A percentile compares a stretch with the other conserved stretches of the same genome.
phyloP scores from a whole-genome alignment of 306 rosid species.

The Castanopsis chinensis region DNA sequence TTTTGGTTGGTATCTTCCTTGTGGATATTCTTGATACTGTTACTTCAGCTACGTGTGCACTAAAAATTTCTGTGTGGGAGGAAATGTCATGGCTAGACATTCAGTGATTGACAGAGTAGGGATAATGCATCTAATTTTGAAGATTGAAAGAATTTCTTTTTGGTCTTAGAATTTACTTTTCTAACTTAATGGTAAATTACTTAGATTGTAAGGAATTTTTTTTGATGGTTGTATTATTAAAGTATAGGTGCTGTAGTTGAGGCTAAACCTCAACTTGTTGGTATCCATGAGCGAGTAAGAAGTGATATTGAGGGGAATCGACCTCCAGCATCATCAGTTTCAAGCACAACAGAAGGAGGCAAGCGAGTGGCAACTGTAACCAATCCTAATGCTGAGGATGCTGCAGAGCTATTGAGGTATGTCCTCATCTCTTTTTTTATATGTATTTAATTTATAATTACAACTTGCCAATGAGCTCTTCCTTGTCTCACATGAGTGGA shows the following conservation, averaged over 20 bases:
- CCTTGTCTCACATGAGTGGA: too few relatives aligned
- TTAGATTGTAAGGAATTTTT: constrained; percentile 5
- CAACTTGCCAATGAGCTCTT: too few relatives aligned
- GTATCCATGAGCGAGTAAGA: constrained; percentile 97
- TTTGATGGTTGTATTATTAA: background rate
- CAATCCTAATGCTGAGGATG: constrained; percentile 94
- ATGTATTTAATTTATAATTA: background rate
- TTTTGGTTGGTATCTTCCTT: background rate
- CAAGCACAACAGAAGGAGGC: constrained; percentile 44
- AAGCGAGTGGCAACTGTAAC: constrained; percentile 68
- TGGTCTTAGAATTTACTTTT: background rate
- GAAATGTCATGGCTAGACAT: constrained; percentile 5
- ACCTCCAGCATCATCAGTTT: constrained; percentile 48
- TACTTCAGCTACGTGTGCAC: constrained; percentile 12
- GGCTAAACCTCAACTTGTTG: constrained; percentile 83
- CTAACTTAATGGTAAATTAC: background rate
- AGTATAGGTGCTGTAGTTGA: constrained; percentile 71
- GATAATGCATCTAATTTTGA: background rate
- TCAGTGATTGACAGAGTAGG: background rate
- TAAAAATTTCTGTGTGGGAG: background rate
- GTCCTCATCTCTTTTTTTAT: background rate
- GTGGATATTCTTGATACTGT: constrained; percentile 9
- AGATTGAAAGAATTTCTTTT: background rate
- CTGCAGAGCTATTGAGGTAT: constrained; percentile 89
- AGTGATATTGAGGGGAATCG: constrained; percentile 69